Conservation (phyloP, 495 filamentous ascomycete genomes). For the Hypoxylon fuscum region DNA sequence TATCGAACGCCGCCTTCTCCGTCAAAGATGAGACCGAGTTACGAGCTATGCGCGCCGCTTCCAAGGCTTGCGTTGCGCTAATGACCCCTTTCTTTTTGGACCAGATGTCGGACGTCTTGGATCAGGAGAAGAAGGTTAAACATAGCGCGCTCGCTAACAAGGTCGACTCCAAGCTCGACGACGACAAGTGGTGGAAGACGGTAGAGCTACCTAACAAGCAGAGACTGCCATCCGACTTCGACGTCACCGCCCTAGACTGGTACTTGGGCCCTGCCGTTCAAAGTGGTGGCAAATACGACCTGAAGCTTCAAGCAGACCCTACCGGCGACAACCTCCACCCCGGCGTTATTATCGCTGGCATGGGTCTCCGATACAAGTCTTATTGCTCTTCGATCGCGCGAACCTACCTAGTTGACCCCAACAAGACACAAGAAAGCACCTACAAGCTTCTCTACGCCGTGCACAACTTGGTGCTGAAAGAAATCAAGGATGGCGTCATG, state of each 20-base stretch:
- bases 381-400: conserved; percentile 90
- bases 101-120: conserved; percentile 94
- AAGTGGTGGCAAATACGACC: conserved; percentile 93
- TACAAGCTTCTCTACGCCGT: conserved; percentile 91
- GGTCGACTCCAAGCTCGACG: conserved; percentile 89
- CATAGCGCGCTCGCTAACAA: conserved; percentile 84
- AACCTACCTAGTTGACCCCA: conserved; percentile 96
- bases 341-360: conserved; percentile 88
- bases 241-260: conserved; percentile 93
- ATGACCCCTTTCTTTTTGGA: conserved; percentile 96
- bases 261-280: conserved; percentile 89
- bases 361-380: conserved; percentile 92
- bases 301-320: conserved; percentile 76
- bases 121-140: conserved; percentile 95
- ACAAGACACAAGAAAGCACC: conserved; percentile 90
- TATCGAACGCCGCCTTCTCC: conserved; percentile 86
- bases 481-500: conserved; percentile 84
- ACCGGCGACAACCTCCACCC: conserved; percentile 88
- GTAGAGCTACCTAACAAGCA: conserved; percentile 71
- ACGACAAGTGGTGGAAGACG: conserved; percentile 88
- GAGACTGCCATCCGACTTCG: conserved; percentile 86
- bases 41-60: conserved; percentile 91
- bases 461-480: conserved; percentile 86
- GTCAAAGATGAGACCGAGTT: conserved; percentile 96
- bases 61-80: conserved; percentile 88